A percentile compares a stretch with the other conserved stretches of the same genome.
phyloP scores from a whole-genome alignment of 805 yeast genomes.

The Saccharomycopsis schoenii region DNA sequence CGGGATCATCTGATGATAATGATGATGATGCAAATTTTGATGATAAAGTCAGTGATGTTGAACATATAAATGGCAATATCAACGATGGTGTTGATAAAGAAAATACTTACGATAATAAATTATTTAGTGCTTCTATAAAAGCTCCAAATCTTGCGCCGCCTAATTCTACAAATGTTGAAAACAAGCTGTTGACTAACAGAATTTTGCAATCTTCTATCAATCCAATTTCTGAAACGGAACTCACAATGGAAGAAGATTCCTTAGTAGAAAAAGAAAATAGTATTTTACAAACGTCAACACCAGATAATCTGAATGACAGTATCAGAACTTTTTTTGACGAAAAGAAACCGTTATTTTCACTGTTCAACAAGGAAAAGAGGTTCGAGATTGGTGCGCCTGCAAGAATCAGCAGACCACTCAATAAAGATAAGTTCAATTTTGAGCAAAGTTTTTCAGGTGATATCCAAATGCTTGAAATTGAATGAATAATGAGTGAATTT shows the following conservation, averaged over 20 bases:
- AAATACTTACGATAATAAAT: slow-evolving; percentile 9
- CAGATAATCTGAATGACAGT: slow-evolving; percentile 1
- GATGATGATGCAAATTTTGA: slow-evolving; percentile 1
- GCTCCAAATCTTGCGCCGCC: not conserved
- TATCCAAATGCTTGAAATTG: slow-evolving; percentile 14
- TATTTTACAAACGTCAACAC: not conserved
- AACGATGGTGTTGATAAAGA: not conserved
- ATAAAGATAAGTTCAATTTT: slow-evolving; percentile 14
- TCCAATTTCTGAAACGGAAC: slow-evolving; percentile 1
- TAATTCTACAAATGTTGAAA: not conserved
- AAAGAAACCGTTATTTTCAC: not conserved
- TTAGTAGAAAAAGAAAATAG: not conserved
- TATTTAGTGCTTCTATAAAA: slow-evolving; percentile 1
- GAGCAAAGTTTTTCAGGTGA: slow-evolving; percentile 16
- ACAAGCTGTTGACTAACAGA: not conserved
- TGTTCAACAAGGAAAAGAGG: slow-evolving; percentile 1
- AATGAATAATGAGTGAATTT: not conserved
- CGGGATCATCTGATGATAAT: slow-evolving; percentile 1
- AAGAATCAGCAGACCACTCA: not conserved
- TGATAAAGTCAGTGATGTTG: slow-evolving; percentile 4
- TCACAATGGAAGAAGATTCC: not conserved
- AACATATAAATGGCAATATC: slow-evolving; percentile 15
- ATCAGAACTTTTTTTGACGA: not conserved
- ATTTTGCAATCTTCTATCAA: not conserved
- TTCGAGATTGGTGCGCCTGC: slow-evolving; percentile 5